phyloP scores from a whole-genome alignment of 1,284 basidiomycete species.

The Tranzscheliella williamsii region DNA sequence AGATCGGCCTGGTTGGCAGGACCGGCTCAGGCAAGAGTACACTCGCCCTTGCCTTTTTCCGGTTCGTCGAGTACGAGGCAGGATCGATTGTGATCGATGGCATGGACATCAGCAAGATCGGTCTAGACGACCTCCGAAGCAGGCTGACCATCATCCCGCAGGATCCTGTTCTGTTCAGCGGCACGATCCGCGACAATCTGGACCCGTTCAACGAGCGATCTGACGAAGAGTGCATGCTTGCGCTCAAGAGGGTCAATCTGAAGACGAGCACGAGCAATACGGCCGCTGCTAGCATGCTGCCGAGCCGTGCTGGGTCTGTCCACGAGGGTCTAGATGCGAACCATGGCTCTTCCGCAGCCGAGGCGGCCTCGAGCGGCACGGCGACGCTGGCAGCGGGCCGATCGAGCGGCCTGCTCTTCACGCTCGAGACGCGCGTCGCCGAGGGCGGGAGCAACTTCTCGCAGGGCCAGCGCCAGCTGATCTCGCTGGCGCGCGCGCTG shows the following conservation, averaged over 20 bases:
- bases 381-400: constrained; percentile 16
- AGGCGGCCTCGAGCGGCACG: constrained; percentile 13
- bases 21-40: constrained; percentile 72
- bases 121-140: constrained; percentile 61
- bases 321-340: constrained; percentile 7
- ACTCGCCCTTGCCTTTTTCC: constrained; percentile 72
- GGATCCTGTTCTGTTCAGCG: constrained; percentile 61
- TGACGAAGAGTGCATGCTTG: constrained; percentile 58
- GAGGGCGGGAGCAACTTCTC: constrained; percentile 60
- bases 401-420: constrained; percentile 42
- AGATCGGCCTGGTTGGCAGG: constrained; percentile 66
- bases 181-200: constrained; percentile 61
- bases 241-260: constrained; percentile 59
- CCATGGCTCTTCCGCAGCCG: constrained; percentile 7
- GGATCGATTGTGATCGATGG: constrained; percentile 76
- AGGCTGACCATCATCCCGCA: constrained; percentile 53
- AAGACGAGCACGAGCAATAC: constrained; percentile 39
- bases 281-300: constrained; percentile 15
- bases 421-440: constrained; percentile 56
- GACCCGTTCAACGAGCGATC: constrained; percentile 60
- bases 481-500: constrained; percentile 60
- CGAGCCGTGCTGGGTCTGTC: constrained; percentile 13
- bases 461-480: constrained; percentile 59
- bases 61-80: constrained; percentile 69
- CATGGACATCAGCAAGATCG: constrained; percentile 65